Conservation (phyloP, 139 green algal genomes). For the Auxenochlorella protothecoides region DNA sequence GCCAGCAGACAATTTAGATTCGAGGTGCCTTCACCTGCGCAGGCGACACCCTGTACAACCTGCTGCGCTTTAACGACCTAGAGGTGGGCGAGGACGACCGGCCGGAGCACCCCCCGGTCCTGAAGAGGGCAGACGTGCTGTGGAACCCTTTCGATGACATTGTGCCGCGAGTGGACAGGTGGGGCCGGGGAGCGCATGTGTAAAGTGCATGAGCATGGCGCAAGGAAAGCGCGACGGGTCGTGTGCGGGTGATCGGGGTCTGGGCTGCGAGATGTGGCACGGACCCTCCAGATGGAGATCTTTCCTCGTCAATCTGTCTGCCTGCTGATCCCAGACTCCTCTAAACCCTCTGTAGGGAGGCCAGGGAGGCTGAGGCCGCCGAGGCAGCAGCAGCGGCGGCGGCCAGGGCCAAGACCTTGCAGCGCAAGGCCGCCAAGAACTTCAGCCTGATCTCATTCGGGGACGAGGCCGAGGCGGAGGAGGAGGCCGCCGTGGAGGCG, state of each 20-base stretch:
- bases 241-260: too few species aligned
- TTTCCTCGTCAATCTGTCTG: neutral
- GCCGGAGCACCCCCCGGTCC: slow-evolving; percentile 56
- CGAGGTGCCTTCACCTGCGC: neutral
- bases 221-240: too few species aligned
- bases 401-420: slow-evolving; percentile 22
- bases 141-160: slow-evolving; percentile 97
- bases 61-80: slow-evolving; percentile 71
- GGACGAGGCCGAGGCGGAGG: slow-evolving; percentile 47
- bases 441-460: slow-evolving; percentile 81
- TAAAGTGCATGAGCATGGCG: too few species aligned
- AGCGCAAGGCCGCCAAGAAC: slow-evolving; percentile 49
- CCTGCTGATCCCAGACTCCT: neutral
- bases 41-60: slow-evolving; percentile 91
- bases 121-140: slow-evolving; percentile 66
- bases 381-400: slow-evolving; percentile 8
- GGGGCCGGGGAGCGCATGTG: neutral
- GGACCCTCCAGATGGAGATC: too few species aligned
- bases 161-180: slow-evolving; percentile 43
- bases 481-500: slow-evolving; percentile 15
- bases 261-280: too few species aligned
- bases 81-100: slow-evolving; percentile 50
- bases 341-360: slow-evolving; percentile 6
- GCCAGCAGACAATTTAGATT: too few species aligned
- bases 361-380: slow-evolving; percentile 7